Conservation (phyloP, 805 yeast genomes). For the Torulaspora maleeae region DNA sequence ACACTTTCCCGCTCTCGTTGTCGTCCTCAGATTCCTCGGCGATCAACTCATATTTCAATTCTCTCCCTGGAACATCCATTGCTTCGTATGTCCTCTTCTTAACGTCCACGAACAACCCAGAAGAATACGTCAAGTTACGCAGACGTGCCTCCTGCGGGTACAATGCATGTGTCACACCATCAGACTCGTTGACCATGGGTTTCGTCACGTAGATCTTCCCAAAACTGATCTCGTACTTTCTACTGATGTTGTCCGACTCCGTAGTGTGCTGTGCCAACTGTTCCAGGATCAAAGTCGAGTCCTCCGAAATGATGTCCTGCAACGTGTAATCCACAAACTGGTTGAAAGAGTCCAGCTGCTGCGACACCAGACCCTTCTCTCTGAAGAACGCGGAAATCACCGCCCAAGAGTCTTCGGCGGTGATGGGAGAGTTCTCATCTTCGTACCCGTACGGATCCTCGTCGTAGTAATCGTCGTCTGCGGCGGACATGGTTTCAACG, state of each 20-base stretch:
- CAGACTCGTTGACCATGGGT: constrained; percentile 98
- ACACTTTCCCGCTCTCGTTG: constrained; percentile 78
- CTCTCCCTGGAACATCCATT: constrained; percentile 62
- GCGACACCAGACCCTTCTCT: constrained; percentile 95
- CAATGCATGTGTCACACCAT: constrained; percentile 98
- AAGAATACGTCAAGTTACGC: constrained; percentile 91
- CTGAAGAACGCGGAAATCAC: constrained; percentile 94
- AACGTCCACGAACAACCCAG: constrained; percentile 95
- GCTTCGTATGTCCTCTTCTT: constrained; percentile 82
- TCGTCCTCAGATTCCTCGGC: constrained; percentile 51
- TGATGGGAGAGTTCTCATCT: constrained; percentile 65
- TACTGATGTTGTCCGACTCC: constrained; percentile 82
- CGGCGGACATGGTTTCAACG: constrained; percentile 9
- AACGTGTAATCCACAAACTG: constrained; percentile 95
- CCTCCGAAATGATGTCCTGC: constrained; percentile 96
- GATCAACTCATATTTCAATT: constrained; percentile 52
- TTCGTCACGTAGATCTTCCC: constrained; percentile 95
- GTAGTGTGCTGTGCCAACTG: constrained; percentile 97
- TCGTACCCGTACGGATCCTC: constrained; percentile 72
- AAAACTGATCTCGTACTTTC: constrained; percentile 93
- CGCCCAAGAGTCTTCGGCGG: constrained; percentile 99
- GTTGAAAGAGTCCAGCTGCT: constrained; percentile 96
- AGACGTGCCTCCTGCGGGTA: constrained; percentile 97
- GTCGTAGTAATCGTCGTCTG: constrained; percentile 33
- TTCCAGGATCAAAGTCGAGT: constrained; percentile 86